Evolutionary conservation across 257 asterid genomes (phyloP), one percentile per base, ranked within the genome.

Genomic region (Solanum phureja): DNA sequence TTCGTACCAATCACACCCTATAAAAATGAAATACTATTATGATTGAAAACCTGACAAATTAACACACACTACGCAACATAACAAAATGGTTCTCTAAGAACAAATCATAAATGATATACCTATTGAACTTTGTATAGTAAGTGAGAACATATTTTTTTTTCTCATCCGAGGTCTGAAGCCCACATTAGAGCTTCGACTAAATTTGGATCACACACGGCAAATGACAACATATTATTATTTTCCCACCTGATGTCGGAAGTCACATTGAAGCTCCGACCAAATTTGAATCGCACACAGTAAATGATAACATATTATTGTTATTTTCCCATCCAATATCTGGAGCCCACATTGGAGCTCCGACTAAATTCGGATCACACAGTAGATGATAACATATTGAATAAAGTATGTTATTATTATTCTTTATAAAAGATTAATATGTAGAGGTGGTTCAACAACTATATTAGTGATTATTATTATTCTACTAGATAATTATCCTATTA

Each of bases 331-430:
- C 23, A 52, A 5, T 52, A 52, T 5, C 0, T 18, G 1, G 0
- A 52, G 3, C 8, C 3, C 21, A 5, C 0, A 52, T 16, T 52
- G 21, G 1, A 52, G 0, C 8, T 52, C 8, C 7, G 3, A 52
- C 3, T 52, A 16, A 52, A 52, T 16, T 0, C 0, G 3, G 3
- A 49, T 49, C 23, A 49, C 3, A 46, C 6, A 0, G 0, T 2
- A 60, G 12, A 4, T 62, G 1, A 23, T 4, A 24, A n/a, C 1
- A 62, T n/a, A 62, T 64, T 64, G 71, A 64, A 16, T n/a, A 10
- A 64, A 10, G 71, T 64, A 24, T 64, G 71, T 4, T n/a, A 64
- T 64, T 64, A 4, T 2, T 64, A n/a, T 71, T 29, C 13, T 14
- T 46, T 44, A 81, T 27, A 16, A 81, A 9, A 81, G 5, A 81